Conservation (phyloP, 306 rosid genomes). For the Trichosanthes truncata region DNA sequence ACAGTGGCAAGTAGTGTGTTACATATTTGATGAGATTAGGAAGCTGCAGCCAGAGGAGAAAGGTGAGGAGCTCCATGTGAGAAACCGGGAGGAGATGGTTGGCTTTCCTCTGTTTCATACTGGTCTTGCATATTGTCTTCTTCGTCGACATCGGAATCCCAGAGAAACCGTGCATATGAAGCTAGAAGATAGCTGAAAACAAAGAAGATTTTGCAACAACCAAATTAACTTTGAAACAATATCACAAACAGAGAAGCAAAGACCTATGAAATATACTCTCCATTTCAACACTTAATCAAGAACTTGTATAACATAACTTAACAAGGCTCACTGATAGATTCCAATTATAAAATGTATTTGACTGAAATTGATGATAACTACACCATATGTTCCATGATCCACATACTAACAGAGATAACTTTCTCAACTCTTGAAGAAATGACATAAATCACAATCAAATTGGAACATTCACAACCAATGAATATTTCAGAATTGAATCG, state of each 20-base stretch:
- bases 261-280: neutral
- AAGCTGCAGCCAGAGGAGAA: constrained; percentile 39
- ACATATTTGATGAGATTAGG: constrained; percentile 12
- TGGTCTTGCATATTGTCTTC: constrained; percentile 26
- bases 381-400: neutral
- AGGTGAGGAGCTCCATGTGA: constrained; percentile 30
- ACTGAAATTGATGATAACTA: neutral
- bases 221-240: neutral
- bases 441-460: neutral
- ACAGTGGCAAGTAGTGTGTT: neutral
- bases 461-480: neutral
- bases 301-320: neutral
- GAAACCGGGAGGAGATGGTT: constrained; percentile 14
- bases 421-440: neutral
- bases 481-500: neutral
- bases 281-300: neutral
- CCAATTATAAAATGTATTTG: neutral
- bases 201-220: neutral
- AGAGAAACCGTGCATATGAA: constrained; percentile 29
- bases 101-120: constrained; percentile 21
- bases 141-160: constrained; percentile 57
- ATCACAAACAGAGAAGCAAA: neutral
- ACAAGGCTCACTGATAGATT: neutral
- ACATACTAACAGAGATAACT: neutral
- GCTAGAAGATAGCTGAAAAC: constrained; percentile 59